phyloP scores from a whole-genome alignment of 345 rosid genomes.

The Corymbia maculata region DNA sequence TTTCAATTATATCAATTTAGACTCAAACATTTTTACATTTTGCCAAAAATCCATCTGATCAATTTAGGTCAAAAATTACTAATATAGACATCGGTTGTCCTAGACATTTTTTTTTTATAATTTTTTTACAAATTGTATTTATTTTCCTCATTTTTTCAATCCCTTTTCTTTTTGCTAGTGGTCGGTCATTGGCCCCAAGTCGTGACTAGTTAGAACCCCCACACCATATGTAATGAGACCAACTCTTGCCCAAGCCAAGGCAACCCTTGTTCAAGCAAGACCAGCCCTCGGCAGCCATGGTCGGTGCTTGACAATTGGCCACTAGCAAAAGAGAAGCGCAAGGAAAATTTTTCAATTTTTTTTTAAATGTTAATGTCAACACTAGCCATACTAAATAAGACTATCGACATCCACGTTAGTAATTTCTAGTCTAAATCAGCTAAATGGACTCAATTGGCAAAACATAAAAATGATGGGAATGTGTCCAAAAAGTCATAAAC shows the following conservation, averaged over 20 bases:
- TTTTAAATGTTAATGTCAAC: too few species aligned
- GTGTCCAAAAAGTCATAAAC: too few species aligned
- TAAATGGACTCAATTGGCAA: too few species aligned
- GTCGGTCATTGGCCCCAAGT: too few species aligned
- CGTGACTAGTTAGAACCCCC: background rate
- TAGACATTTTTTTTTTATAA: background rate
- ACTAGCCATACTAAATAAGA: background rate
- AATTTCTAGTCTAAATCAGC: accelerated
- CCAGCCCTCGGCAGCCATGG: accelerated
- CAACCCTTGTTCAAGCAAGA: background rate
- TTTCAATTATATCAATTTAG: too few species aligned
- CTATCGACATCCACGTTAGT: too few species aligned
- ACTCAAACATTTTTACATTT: too few species aligned
- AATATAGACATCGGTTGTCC: accelerated
- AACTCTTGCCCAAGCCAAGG: background rate
- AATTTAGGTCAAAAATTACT: background rate
- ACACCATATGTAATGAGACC: accelerated
- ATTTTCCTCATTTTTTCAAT: too few species aligned
- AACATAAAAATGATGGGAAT: too few species aligned
- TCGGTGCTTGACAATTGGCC: accelerated
- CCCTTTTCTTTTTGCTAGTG: background rate
- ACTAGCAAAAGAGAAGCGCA: background rate
- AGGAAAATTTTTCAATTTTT: too few species aligned
- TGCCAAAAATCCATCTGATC: background rate
- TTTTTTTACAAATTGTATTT: too few species aligned